Base-by-base conservation (phyloP, 805 yeast species). In the Wickerhamomyces chaumierensis region DNA sequence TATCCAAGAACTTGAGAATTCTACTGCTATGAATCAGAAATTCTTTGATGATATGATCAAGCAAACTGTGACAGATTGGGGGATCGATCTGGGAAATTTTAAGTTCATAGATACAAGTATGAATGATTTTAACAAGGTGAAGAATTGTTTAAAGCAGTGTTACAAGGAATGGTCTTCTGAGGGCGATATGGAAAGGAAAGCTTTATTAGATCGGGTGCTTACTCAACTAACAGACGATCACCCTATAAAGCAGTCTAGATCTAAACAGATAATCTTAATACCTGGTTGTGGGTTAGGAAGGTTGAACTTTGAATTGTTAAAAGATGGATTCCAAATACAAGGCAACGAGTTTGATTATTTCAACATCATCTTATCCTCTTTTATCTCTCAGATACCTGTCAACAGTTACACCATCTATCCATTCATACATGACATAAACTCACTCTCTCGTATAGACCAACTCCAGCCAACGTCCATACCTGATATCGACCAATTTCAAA, bases 221-320 rank as follows among this genome's bases (percentile, higher is more conserved):
- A 38, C 50, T 1, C 35, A 33, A 8, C 35, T 57, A 25, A 55
- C 38, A 62, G 51, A 27, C 45, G 57, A 39, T 35, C 71, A 49
- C 44, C 75, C 76, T 0, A 58, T 57, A 18, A 47, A 62, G 2
- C 43, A 41, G 1, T 36, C 41, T 0, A 52, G 81, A 21, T 66
- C 57, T 16, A 36, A 63, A 13, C 42, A 67, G 12, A 63, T 68
- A 31, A 61, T 78, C 0, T 55, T 78, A 14, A 71, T 73, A 3
- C 83, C 84, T 0, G 85, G 85, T 1, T 70, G 78, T 39, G 84
- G 84, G 0, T 57, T 77, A 27, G 84, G 81, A 0, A 53, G 84
- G 37, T 51, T 76, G 38, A 76, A 75, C 25, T 57, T 68, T 36
- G 83, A 78, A 37, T 57, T 75, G 41, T 78, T 74, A 2, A 55